Evolutionary conservation across 208 protist species (phyloP), one percentile per base, ranked within the genome.

Genomic region (Novymonas esmeraldas): DNA sequence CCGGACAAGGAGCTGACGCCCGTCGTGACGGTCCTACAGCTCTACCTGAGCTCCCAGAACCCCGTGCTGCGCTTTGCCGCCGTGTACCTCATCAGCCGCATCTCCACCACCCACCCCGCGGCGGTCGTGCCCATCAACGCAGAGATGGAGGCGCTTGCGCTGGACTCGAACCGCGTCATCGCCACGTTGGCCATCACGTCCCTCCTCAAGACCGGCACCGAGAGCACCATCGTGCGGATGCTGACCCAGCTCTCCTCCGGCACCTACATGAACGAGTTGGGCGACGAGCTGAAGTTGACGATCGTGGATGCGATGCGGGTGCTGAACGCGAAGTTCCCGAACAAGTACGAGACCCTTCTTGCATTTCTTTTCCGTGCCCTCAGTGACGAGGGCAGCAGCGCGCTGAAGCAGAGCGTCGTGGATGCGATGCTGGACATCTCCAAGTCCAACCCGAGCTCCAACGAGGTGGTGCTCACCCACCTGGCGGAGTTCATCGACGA

Each of bases 401-500:
- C 94, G 60, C 86, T 98, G 68, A 99, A 99, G 84, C 89, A 98
- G 73, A 81, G 76, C 34, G 96, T 99, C 50, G 94, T 99, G 22
- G 93, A 99, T 63, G 90, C 97, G 16, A 98, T 99, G 75, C 82
- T 98, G 13, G 81, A 83, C 24, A 93, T 99, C 65, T 94, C 98
- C 49, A 87, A 84, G 56, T 69, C 78, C 6, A 95, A 98, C 60
- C 86, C 91, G 28, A 91, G 94, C 22, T 82, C 94, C 11, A 98
- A 98, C 73, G 95, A 98, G 45, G 60, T 74, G 10, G 91, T 93
- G 13, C 85, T 99, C 36, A 81, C 77, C 36, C 89, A 99, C 59
- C 81, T 99, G 22, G 99, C 98, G 38, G 98, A 99, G 85, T 99
- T 99, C 74, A 99, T 99, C 72, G 99, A 99, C 68, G 98, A 99